Base-by-base conservation (phyloP, 2,329 filamentous ascomycete species). In the Trichoderma koningiopsis region DNA sequence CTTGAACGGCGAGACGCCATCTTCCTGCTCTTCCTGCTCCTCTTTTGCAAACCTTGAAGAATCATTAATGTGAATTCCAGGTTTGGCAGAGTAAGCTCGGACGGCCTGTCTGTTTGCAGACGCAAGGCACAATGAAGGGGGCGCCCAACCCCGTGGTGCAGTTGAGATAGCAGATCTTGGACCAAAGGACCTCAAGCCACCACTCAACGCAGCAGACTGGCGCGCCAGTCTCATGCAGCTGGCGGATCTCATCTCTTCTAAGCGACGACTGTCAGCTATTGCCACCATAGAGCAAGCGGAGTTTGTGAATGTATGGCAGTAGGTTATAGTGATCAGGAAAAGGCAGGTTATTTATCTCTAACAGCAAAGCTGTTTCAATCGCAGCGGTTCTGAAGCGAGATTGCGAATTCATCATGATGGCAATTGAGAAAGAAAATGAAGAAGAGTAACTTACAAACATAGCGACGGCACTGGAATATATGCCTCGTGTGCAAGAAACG, bases 311-410 rank as follows among this genome's bases (percentile, higher is more conserved):
- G 33, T 69, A 68, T 59, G 10, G n/a, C 19, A 27, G 19, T n/a
- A n/a, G 24, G 35, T 49, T 27, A 52, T 57, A 24, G 72, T 70
- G 40, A 65, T 82, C 81, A 83, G 81, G 74, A 43, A 75, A 76
- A 77, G 76, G 81, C 80, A 79, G 76, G 74, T 76, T 82, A 68
- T 79, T 77, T 22, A 81, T 83, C 82, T 82, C 72, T 55, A 80
- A 79, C 81, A 80, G 79, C 74, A 78, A 75, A 79, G 78, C 80
- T 78, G 80, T 77, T 79, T 83, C 81, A 83, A 82, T 81, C 82
- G 82, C 82, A 83, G 82, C 82, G 82, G 82, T 83, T 83, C 82
- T 83, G 80, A 82, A 81, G 80, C 80, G 79, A 81, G 70, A 74
- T 77, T 80, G 79, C 79, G 74, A 77, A 66, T 74, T 83, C 81